Base-by-base conservation (phyloP, 2,329 filamentous ascomycete genomes). In the Aciculosporium take region DNA sequence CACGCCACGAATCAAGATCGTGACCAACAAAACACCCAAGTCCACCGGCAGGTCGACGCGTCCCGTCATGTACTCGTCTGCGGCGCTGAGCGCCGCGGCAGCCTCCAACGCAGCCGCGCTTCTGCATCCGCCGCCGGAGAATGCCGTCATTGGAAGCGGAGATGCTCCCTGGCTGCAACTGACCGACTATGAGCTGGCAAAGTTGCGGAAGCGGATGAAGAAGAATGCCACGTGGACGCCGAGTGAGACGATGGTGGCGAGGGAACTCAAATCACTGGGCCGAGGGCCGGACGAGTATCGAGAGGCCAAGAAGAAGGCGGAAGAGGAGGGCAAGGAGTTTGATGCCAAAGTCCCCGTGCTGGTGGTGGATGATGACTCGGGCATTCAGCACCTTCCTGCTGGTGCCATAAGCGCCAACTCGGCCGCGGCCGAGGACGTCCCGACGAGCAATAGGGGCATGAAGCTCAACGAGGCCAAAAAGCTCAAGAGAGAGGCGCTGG, bases 191-290 rank as follows among this genome's bases (percentile, higher is more conserved):
- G 78, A 82, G 54, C 65, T 82, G 36, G 77, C 76, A 1, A 72
- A 77, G 47, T 67, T 91, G 7, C 69, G 84, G 45, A 91, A 91
- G 62, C 72, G 81, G 15, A 91, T 91, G 84, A 91, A 91, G 71
- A 91, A 91, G 68, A 91, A 91, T 53, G 81, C 84, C 0, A 79
- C 84, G 4, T 91, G 84, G 84, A 79, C 76, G 3, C 84, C 84
- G 0, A 88, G 82, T 47, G 81, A 85, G 51, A 88, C 84, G 0
- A 91, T 91, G 84, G 84, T 89, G 48, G 75, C 81, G 13, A 71
- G 84, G 24, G 84, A 89, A 59, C 71, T 91, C 1, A 82, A 82
- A 56, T 67, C 68, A 17, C 69, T 85, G 15, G 79, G 79, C 1
- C 77, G 84, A 34, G 78, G 78, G 3, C 68, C 75, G 13, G 76